A percentile compares a stretch with the other conserved stretches of the same genome.
Evolutionary conservation across 2,329 filamentous ascomycete species (phyloP).

Genomic region (Phialophora chinensis): DNA sequence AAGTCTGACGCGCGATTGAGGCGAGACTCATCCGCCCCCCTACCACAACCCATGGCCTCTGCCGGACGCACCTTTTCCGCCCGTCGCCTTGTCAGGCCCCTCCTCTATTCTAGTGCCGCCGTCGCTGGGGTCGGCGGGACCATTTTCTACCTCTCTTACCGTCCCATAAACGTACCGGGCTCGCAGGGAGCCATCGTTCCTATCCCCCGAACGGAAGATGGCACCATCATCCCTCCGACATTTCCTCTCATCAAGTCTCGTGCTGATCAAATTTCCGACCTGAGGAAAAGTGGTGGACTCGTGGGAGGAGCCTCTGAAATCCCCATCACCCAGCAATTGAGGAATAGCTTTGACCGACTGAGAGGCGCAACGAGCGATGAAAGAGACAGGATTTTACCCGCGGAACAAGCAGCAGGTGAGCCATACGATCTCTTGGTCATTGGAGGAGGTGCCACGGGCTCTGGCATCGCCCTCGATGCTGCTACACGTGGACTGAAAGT

Average conservation of each 20-base stretch:
- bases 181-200: conserved; percentile 66
- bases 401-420: conserved; percentile 51
- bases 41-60: conserved; percentile 25
- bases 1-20: conserved; percentile 3
- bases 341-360: conserved; percentile 33
- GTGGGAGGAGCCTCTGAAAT: conserved; percentile 41
- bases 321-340: conserved; percentile 32
- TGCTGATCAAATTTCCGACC: conserved; percentile 58
- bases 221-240: conserved; percentile 60
- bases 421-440: conserved; percentile 80
- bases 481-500: conserved; percentile 79
- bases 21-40: conserved; percentile 1
- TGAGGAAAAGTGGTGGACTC: conserved; percentile 53
- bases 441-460: conserved; percentile 78
- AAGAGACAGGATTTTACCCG: conserved; percentile 33
- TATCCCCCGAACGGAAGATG: conserved; percentile 65
- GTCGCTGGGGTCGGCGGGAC: conserved; percentile 59
- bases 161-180: conserved; percentile 69
- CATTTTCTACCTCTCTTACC: conserved; percentile 65
- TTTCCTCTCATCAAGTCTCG: conserved; percentile 59
- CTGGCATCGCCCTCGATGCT: conserved; percentile 81
- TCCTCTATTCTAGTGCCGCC: conserved; percentile 65
- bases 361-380: conserved; percentile 31
- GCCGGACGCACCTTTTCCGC: conserved; percentile 23
- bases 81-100: conserved; percentile 60